Percentiles rank a stretch among this genome's conserved stretches.
phyloP scores from a whole-genome alignment of 768 basidiomycete genomes.

The Termitomyces sp. region DNA sequence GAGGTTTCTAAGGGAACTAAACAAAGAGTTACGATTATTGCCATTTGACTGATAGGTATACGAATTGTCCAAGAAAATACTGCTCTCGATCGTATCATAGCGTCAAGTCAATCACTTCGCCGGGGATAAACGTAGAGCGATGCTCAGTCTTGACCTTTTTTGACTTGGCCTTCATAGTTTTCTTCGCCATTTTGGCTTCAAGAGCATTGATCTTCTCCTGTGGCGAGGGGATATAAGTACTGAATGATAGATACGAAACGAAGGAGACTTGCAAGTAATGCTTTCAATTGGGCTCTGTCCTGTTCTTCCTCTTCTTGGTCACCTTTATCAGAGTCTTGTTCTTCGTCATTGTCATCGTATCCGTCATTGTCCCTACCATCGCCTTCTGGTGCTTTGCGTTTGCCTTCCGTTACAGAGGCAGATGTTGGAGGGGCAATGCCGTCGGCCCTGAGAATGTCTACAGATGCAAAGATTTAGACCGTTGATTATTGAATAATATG shows the following conservation, averaged over 20 bases:
- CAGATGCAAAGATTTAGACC: neutral
- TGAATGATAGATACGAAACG: neutral
- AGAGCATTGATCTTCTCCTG: neutral
- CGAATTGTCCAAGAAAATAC: neutral
- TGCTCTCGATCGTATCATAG: neutral
- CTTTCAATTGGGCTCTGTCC: neutral
- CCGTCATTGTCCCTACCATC: neutral
- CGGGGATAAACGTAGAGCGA: constrained; percentile 1
- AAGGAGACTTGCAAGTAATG: neutral
- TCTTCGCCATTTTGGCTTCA: constrained; percentile 13
- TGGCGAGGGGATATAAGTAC: neutral
- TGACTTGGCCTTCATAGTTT: neutral
- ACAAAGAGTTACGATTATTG: neutral
- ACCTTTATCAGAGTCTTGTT: neutral
- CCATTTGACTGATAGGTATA: neutral
- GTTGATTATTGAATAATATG: neutral
- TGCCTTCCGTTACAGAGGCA: neutral
- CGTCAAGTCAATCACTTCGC: constrained; percentile 19
- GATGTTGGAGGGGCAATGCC: constrained; percentile 5
- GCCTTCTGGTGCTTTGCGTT: neutral
- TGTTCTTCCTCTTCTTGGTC: neutral
- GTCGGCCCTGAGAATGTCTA: constrained; percentile 8
- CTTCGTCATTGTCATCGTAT: neutral
- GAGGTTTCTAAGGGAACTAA: neutral
- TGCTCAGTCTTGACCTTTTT: constrained; percentile 14